Percentiles rank a stretch among this genome's conserved stretches.
These are phyloP conservation scores for Amylostereum chailletii DNA, from an alignment of 1,284 basidiomycete species.

Conservation along the genomic window DNA sequence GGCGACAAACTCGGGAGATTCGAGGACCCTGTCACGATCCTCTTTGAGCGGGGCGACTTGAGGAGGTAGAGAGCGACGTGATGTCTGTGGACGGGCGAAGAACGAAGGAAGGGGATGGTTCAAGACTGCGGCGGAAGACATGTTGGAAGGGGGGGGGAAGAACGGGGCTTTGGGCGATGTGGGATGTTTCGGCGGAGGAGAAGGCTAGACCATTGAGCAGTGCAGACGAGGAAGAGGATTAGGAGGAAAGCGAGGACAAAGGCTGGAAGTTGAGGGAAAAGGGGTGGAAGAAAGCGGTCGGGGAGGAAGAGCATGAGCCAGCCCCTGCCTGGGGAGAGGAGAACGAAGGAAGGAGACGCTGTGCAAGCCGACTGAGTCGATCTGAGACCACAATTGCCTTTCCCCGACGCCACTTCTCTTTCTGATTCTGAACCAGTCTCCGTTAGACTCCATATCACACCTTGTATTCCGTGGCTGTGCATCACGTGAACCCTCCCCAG, in stretches of 20 bases:
- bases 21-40: too few relatives aligned
- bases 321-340: not conserved
- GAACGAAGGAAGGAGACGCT: not conserved
- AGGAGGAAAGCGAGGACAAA: not conserved
- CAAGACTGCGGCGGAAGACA: slow-evolving; percentile 1
- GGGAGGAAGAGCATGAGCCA: not conserved
- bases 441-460: too few relatives aligned
- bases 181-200: not conserved
- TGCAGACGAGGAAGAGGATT: not conserved
- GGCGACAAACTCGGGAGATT: too few relatives aligned
- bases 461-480: too few relatives aligned
- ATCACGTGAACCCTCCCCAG: not conserved
- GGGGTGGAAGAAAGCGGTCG: not conserved
- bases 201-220: slow-evolving; percentile 4
- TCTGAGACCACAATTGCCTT: too few relatives aligned
- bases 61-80: too few relatives aligned
- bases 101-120: slow-evolving; percentile 3
- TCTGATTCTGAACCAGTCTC: too few relatives aligned
- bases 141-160: slow-evolving; percentile 1
- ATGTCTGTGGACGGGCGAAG: not conserved
- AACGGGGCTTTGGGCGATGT: not conserved
- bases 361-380: too few relatives aligned
- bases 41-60: too few relatives aligned
- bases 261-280: not conserved
- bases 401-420: too few relatives aligned